phyloP scores from a whole-genome alignment of 1,139 yeast species.

The Suhomyces kunorum region DNA sequence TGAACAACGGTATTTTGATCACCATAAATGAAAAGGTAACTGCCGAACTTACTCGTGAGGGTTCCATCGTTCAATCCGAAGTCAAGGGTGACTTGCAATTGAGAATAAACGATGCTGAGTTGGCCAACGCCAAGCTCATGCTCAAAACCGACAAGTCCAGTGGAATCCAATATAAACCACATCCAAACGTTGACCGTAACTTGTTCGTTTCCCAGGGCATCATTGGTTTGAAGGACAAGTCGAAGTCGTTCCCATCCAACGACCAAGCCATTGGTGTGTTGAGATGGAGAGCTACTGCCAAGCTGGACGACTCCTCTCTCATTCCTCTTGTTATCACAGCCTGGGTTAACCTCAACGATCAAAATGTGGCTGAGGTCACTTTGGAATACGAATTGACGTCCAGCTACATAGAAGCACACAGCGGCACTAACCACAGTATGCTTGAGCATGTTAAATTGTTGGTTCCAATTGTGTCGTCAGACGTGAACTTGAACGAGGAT shows the following conservation, averaged over 20 bases:
- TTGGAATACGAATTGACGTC: constrained; percentile 76
- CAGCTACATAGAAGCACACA: constrained; percentile 38
- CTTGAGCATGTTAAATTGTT: constrained; percentile 60
- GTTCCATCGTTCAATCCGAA: constrained; percentile 71
- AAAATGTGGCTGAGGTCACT: constrained; percentile 67
- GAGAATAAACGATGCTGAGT: constrained; percentile 72
- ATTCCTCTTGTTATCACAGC: constrained; percentile 79
- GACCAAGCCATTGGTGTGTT: constrained; percentile 88
- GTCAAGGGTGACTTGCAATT: constrained; percentile 89
- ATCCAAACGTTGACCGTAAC: constrained; percentile 89
- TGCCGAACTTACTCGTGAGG: constrained; percentile 83
- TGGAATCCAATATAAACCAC: constrained; percentile 81
- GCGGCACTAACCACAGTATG: constrained; percentile 33
- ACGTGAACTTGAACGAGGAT: constrained; percentile 58
- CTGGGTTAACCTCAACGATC: constrained; percentile 74
- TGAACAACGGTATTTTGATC: constrained; percentile 77
- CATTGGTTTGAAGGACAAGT: constrained; percentile 74
- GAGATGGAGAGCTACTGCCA: constrained; percentile 80
- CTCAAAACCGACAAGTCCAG: constrained; percentile 50
- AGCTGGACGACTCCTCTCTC: constrained; percentile 55
- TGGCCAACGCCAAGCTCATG: constrained; percentile 65
- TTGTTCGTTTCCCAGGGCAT: constrained; percentile 58
- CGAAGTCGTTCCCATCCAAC: constrained; percentile 85
- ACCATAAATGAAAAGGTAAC: constrained; percentile 74
- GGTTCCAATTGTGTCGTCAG: constrained; percentile 64